Base-by-base conservation (phyloP, 2,329 filamentous ascomycete genomes). In the Microsporum ferrugineum region DNA sequence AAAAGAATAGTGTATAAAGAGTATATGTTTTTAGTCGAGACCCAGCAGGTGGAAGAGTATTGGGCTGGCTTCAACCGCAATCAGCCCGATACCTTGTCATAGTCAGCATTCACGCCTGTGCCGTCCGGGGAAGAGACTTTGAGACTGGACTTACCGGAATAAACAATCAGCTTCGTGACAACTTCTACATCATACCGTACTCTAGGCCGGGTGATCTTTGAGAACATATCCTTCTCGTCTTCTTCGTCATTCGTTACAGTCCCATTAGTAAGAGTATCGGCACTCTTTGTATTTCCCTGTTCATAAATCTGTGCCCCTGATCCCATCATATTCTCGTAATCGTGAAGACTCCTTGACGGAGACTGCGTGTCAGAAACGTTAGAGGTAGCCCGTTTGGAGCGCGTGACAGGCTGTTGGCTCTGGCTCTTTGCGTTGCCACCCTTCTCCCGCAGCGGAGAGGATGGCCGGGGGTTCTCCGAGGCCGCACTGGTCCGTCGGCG, bases 131-230 rank as follows among this genome's bases (percentile, higher is more conserved):
- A 12, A 60, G 17, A 57, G n/a, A 7, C 4, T 57, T 49, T 14
- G 34, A 17, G 29, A 34, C 10, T 14, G 12, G 23, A 76, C 85
- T 74, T 77, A 90, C 92, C 94, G 62, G 88, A 83, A 77, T 99
- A 99, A 29, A 99, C 90, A 68, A 99, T 88, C 63, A 99, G 75
- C 76, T 96, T 97, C 3, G 94, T 97, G 41, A 99, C 88, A 43
- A 99, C 92, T 74, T 99, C 94, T n/a, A 97, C 92, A 75, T 99
- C 94, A 70, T 97, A 99, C 67, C 91, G 82, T 63, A 96, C 91
- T 66, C 94, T 84, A 57, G 94, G 91, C 75, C 88, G 89, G 65
- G 91, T 86, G 60, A 97, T 80, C 70, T 82, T 84, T 51, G 86
- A 87, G 73, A 97, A 96, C 72, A 97, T 86, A 71, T 95, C 88